phyloP scores from a whole-genome alignment of 148 eudicot genomes.

The Dianthus caryophyllus region DNA sequence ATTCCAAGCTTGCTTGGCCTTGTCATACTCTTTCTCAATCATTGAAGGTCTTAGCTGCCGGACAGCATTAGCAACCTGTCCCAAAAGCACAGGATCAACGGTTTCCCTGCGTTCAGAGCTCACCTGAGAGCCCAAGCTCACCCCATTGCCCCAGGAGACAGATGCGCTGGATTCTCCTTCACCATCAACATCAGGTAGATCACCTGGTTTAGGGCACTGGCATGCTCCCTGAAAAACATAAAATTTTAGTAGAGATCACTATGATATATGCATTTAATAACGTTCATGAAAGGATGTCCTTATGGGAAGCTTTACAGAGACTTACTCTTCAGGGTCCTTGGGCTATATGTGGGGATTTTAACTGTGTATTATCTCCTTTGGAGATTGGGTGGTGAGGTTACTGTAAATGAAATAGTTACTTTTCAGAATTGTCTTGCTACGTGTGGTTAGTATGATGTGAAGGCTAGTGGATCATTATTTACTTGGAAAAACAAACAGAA shows the following conservation, averaged over 20 bases:
- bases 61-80: neutral
- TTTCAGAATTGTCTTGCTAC: neutral
- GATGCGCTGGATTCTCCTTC: neutral
- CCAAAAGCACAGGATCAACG: neutral
- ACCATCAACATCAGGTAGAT: neutral
- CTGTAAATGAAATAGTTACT: neutral
- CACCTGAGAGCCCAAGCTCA: too few relatives aligned
- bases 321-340: neutral
- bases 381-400: neutral
- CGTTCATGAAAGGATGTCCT: neutral
- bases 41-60: neutral
- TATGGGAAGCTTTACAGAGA: neutral
- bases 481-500: too few relatives aligned
- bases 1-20: neutral
- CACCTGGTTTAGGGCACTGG: constrained; percentile 1
- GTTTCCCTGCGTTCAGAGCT: neutral
- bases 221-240: neutral
- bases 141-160: too few relatives aligned
- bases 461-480: neutral
- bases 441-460: neutral
- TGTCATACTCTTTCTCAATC: neutral
- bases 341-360: too few relatives aligned
- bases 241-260: neutral
- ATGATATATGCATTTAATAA: neutral
- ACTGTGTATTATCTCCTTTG: neutral